These are phyloP conservation scores for Alliaria petiolata DNA, from an alignment of 345 rosid genomes.

Conservation along the genomic window DNA sequence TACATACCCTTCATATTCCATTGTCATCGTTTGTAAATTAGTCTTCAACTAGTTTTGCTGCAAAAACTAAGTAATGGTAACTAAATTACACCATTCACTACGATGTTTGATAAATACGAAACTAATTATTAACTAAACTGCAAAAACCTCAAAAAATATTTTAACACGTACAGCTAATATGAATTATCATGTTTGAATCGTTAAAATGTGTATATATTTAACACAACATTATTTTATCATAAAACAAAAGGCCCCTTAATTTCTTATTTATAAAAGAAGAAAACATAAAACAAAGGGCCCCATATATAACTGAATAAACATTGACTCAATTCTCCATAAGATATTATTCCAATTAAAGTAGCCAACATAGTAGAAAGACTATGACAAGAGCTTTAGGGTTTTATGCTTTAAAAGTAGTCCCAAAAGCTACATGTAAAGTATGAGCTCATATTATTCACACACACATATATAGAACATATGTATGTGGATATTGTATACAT, in stretches of 20 bases:
- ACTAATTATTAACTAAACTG: too few relatives aligned
- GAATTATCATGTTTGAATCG: too few relatives aligned
- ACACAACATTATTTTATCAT: too few relatives aligned
- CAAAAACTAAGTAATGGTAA: not conserved
- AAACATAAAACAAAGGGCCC: not conserved
- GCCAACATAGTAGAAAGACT: slow-evolving; percentile 8
- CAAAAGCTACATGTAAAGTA: slow-evolving; percentile 5
- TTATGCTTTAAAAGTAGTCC: not conserved
- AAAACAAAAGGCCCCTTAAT: too few relatives aligned
- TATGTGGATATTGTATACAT: not conserved
- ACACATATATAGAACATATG: not conserved
- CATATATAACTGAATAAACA: not conserved
- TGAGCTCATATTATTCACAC: slow-evolving; percentile 6
- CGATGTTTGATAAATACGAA: not conserved
- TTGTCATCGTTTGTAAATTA: too few relatives aligned
- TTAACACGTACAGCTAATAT: too few relatives aligned
- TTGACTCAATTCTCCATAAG: not conserved
- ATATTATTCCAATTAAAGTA: not conserved
- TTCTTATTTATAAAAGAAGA: not conserved
- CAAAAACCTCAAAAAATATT: too few relatives aligned
- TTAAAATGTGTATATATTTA: too few relatives aligned
- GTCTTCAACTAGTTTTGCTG: too few relatives aligned
- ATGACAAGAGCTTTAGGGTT: slow-evolving; percentile 12
- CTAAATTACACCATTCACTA: not conserved
- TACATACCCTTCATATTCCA: too few relatives aligned